phyloP scores from a whole-genome alignment of 257 asterid genomes.

The Haberlea rhodopensis region DNA sequence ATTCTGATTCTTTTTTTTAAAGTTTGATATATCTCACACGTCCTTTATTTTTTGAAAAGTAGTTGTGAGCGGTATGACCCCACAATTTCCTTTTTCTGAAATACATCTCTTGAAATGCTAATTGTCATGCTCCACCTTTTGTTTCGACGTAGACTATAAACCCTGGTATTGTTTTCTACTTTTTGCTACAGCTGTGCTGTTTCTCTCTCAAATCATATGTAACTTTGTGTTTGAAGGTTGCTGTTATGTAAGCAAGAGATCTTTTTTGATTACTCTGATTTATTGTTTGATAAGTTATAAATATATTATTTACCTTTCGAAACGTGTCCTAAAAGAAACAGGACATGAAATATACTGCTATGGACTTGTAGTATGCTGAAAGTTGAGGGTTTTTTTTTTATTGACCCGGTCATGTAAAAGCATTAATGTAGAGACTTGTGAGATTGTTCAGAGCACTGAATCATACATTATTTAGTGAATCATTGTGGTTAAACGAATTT shows the following conservation, averaged over 20 bases:
- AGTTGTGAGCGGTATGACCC: constrained; percentile 10
- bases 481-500: constrained; percentile 4
- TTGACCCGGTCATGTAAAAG: constrained; percentile 10
- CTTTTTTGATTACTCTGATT: not conserved
- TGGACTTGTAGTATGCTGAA: constrained; percentile 18
- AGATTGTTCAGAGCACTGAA: constrained; percentile 24
- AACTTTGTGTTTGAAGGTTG: constrained; percentile 3
- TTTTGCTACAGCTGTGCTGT: constrained; percentile 2
- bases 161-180: not conserved
- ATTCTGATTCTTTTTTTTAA: constrained; percentile 11
- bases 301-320: not conserved
- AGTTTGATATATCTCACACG: constrained; percentile 8
- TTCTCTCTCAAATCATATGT: constrained; percentile 5
- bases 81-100: constrained; percentile 14
- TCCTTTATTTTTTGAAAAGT: constrained; percentile 15
- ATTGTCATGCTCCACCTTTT: constrained; percentile 8
- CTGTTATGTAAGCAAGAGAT: constrained; percentile 22
- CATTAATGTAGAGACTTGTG: not conserved
- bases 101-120: constrained; percentile 19
- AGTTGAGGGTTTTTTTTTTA: constrained; percentile 13
- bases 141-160: not conserved
- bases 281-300: not conserved
- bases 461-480: constrained; percentile 12
- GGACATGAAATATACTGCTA: not conserved
- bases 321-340: not conserved